phyloP scores from a whole-genome alignment of 441 rosid species.

The Jatropha podagrica region DNA sequence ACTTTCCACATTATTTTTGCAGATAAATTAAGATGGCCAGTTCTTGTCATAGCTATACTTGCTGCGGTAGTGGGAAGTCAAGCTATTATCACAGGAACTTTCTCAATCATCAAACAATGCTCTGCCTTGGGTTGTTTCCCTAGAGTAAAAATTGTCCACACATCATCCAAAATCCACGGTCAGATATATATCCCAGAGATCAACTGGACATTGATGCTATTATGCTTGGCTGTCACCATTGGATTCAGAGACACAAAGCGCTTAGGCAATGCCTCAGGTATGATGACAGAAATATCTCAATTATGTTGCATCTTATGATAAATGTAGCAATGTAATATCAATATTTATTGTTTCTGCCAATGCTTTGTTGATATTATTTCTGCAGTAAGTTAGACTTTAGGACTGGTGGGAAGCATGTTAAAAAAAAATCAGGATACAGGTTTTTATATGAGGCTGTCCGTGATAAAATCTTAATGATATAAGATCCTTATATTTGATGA shows the following conservation, averaged over 20 bases:
- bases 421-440: neutral
- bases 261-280: constrained; percentile 96
- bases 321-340: neutral
- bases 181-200: constrained; percentile 97
- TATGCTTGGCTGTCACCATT: constrained; percentile 85
- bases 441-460: neutral
- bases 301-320: neutral
- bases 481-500: neutral
- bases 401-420: constrained; percentile 3
- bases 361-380: constrained; percentile 8
- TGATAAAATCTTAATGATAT: constrained; percentile 1
- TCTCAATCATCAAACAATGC: constrained; percentile 94
- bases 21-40: constrained; percentile 89
- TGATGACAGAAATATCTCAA: neutral
- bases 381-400: neutral
- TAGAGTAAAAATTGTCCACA: constrained; percentile 83
- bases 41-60: constrained; percentile 87
- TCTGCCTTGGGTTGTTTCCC: constrained; percentile 94
- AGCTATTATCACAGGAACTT: constrained; percentile 94
- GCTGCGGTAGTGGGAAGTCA: constrained; percentile 99
- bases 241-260: constrained; percentile 88
- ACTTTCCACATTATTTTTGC: constrained; percentile 24
- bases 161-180: constrained; percentile 93
- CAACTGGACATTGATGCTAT: constrained; percentile 84
- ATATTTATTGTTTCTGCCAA: neutral